Conservation (phyloP, 805 yeast species). For the Wickerhamomyces bisporus region DNA sequence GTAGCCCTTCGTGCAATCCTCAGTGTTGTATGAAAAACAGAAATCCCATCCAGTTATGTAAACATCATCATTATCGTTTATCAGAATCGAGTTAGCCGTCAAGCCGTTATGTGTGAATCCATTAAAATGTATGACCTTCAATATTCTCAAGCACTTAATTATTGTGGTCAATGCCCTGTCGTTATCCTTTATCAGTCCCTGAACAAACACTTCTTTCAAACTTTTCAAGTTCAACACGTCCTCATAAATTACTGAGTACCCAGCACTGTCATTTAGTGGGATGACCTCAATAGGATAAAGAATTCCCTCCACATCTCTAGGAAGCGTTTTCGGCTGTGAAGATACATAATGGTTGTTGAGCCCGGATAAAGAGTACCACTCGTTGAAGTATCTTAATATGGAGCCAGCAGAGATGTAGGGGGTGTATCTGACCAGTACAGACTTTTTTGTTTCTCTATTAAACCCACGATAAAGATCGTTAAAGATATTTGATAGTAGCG, state of each 20-base stretch:
- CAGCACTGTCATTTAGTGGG: constrained; percentile 7
- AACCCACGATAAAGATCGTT: constrained; percentile 19
- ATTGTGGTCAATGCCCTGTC: constrained; percentile 18
- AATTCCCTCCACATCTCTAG: constrained; percentile 12
- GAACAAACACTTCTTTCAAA: constrained; percentile 12
- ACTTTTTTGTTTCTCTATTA: constrained; percentile 9
- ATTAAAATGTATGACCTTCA: constrained; percentile 31
- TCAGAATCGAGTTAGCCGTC: constrained; percentile 33
- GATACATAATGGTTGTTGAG: neutral
- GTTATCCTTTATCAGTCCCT: constrained; percentile 6
- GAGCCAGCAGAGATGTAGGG: constrained; percentile 17
- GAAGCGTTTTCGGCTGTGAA: constrained; percentile 10
- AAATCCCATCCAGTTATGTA: constrained; percentile 46
- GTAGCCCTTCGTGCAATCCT: constrained; percentile 37
- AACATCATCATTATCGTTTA: constrained; percentile 31
- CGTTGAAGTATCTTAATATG: constrained; percentile 17
- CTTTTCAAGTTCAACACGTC: constrained; percentile 15
- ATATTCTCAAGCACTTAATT: constrained; percentile 20
- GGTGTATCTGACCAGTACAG: constrained; percentile 16
- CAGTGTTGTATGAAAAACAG: constrained; percentile 35
- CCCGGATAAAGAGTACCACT: constrained; percentile 20
- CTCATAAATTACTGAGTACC: constrained; percentile 16
- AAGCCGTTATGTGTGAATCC: constrained; percentile 46
- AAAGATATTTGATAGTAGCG: constrained; percentile 15
- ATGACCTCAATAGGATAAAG: constrained; percentile 17